Percentiles rank a stretch among this genome's conserved stretches.
These are phyloP conservation scores for Ananas comosus DNA, from an alignment of 176 grass and related monocot species.

Conservation along the genomic window DNA sequence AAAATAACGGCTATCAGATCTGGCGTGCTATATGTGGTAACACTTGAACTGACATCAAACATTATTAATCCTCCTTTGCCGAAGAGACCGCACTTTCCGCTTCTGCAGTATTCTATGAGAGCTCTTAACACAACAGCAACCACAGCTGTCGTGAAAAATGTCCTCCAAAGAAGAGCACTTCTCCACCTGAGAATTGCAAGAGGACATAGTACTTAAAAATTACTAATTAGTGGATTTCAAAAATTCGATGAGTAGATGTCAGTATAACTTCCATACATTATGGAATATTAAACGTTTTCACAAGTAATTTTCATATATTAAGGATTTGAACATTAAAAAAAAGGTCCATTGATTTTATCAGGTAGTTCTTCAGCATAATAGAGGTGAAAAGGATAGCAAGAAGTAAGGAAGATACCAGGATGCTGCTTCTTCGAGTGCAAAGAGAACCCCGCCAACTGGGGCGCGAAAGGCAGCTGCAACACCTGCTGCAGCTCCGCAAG, in stretches of 20 bases:
- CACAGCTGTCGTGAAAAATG: conserved; percentile 61
- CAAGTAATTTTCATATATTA: background rate
- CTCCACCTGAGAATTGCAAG: conserved; percentile 41
- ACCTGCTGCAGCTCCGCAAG: conserved; percentile 58
- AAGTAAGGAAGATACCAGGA: conserved; percentile 39
- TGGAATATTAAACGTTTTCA: background rate
- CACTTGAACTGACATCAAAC: conserved; percentile 49
- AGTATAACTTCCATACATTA: background rate
- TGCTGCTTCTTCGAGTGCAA: conserved; percentile 63
- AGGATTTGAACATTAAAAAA: background rate
- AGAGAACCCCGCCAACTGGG: conserved; percentile 54
- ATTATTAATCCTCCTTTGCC: conserved; percentile 71
- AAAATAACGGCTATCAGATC: conserved; percentile 27
- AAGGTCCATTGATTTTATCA: background rate
- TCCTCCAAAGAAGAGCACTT: conserved; percentile 66
- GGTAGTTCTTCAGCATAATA: background rate
- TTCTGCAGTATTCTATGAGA: conserved; percentile 46
- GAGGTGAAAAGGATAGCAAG: background rate
- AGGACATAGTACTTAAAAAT: background rate
- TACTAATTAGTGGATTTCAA: background rate
- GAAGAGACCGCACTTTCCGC: conserved; percentile 56
- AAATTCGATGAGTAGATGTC: background rate
- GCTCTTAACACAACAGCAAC: conserved; percentile 39
- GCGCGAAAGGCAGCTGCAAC: conserved; percentile 63
- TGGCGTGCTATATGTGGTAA: conserved; percentile 17